Evolutionary conservation across 768 basidiomycete species (phyloP).

Genomic region (Boletus sensibilis): DNA sequence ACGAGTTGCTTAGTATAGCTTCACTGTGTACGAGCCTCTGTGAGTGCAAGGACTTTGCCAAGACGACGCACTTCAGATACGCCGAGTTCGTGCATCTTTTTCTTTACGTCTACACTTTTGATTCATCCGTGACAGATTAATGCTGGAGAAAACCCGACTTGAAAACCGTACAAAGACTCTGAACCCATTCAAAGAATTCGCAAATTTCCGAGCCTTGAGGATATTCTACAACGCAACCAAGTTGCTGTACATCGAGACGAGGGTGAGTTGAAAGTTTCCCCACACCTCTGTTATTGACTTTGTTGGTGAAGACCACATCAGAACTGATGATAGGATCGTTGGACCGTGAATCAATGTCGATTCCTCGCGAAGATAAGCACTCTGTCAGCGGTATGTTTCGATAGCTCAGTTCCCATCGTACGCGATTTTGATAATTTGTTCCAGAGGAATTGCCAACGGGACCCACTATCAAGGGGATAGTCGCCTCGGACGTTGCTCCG

Average conservation of each 20-base stretch:
- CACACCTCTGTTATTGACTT: not conserved
- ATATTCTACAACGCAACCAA: not conserved
- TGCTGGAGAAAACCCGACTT: not conserved
- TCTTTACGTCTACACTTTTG: not conserved
- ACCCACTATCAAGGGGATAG: not conserved
- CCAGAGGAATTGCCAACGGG: not conserved
- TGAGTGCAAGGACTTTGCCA: too few relatives aligned
- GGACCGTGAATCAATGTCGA: not conserved
- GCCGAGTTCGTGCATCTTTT: not conserved
- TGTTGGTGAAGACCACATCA: not conserved
- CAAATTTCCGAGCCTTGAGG: too few relatives aligned
- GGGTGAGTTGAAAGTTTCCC: not conserved
- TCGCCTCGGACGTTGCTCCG: not conserved
- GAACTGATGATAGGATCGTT: not conserved
- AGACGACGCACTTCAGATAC: not conserved
- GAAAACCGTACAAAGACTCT: not conserved
- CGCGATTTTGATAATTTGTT: not conserved
- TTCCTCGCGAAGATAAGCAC: not conserved
- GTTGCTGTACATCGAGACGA: not conserved
- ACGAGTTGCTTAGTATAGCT: not conserved
- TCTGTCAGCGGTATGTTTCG: not conserved
- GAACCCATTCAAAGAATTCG: not conserved
- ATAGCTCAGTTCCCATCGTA: not conserved
- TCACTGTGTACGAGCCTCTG: not conserved
- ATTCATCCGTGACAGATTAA: not conserved